phyloP scores from a whole-genome alignment of 2,329 filamentous ascomycete genomes.

The Penicillium verrucosum region DNA sequence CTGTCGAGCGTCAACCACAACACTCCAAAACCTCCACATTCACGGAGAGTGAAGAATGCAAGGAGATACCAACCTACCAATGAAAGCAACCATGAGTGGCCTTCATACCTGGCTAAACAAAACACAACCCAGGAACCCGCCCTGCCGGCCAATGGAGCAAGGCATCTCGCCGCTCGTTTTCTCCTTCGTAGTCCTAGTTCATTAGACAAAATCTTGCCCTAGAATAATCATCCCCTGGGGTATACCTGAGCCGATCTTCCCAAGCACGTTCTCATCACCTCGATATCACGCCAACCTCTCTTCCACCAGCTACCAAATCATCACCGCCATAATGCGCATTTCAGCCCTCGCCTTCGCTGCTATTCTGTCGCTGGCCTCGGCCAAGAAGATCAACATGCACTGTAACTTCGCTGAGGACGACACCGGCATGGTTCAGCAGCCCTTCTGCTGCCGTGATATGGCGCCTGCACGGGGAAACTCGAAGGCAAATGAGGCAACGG shows the following conservation, averaged over 20 bases:
- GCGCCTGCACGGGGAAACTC: constrained; percentile 16
- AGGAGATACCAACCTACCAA: constrained; percentile 22
- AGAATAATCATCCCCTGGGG: not conserved
- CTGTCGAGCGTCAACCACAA: constrained; percentile 9
- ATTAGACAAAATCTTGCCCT: not conserved
- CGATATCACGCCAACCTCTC: not conserved
- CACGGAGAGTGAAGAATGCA: constrained; percentile 20
- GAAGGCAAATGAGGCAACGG: constrained; percentile 20
- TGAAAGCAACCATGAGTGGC: not conserved
- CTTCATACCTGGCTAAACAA: constrained; percentile 11
- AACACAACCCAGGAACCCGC: not conserved
- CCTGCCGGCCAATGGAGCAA: constrained; percentile 14
- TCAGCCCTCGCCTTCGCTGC: constrained; percentile 14
- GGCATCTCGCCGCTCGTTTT: constrained; percentile 1
- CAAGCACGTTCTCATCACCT: not conserved
- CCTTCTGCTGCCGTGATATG: constrained; percentile 31
- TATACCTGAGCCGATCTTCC: constrained; percentile 11
- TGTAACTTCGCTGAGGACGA: constrained; percentile 28
- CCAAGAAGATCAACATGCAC: constrained; percentile 25
- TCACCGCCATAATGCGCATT: constrained; percentile 19
- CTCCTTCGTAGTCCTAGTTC: constrained; percentile 12
- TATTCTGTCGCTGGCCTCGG: constrained; percentile 18
- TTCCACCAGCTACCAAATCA: not conserved
- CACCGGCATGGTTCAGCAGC: constrained; percentile 26
- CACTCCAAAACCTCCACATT: constrained; percentile 14